Evolutionary conservation across 371 early-diverging fungal genomes (phyloP), one percentile per base, ranked within the genome.

Genomic region (Mucor racemosus): DNA sequence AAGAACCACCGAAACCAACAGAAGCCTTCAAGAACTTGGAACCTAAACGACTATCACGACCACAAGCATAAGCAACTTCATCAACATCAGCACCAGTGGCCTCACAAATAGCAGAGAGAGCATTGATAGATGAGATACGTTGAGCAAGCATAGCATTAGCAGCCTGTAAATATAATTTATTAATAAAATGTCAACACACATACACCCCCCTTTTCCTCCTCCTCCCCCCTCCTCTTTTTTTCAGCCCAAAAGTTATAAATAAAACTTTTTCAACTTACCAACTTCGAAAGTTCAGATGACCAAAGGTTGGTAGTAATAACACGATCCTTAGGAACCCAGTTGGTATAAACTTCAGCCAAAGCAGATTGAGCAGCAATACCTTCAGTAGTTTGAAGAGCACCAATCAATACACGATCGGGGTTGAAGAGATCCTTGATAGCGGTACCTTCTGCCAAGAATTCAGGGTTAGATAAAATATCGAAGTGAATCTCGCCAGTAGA

Each of bases 121-220:
- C 90, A 80, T 97, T 97, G 82, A 97, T 90, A 71, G 91, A 91
- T 26, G 96, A 95, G 73, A 97, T 94, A 79, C 98, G 93, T 84
- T 97, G 98, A 10, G 98, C 98, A 62, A 97, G 87, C 72, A 97
- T 82, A 39, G 98, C 98, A 83, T 97, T 97, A 44, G 97, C 93
- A 38, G 97, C 94, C 92, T 91, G 75, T 54, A 31, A 58, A 50
- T 64, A 53, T 19, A 3, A 26, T 26, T 26, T 26, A 3, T 19
- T 1, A 41, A 31, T 41, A n/a, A 34, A 26, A 26, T 26, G 26
- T 3, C 26, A 26, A 26, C 26, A 26, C 26, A 26, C 26, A 26
- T 26, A 26, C 26, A 26, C 26, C 3, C 26, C 1, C 26, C 3
- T 1, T 26, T 26, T 26, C 26, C 26, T 26, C 26, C 26, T 1